Evolutionary conservation across 305 asterid genomes (phyloP).

Genomic region (Rubia balearica): DNA sequence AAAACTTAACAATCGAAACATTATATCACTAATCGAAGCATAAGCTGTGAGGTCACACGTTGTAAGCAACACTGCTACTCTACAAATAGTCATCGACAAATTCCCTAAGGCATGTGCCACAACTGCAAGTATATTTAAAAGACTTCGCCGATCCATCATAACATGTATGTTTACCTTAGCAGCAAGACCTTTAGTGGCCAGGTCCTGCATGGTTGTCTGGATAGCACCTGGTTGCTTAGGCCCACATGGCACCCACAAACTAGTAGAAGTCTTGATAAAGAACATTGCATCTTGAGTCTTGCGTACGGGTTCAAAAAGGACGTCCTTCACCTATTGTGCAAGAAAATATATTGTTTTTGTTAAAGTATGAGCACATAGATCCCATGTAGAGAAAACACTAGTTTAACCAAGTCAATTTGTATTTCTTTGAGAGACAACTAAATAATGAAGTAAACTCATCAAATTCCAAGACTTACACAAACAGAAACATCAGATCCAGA

Average conservation of each 20-base stretch:
- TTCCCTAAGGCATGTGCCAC: background rate
- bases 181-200: conserved; percentile 76
- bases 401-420: background rate
- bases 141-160: background rate
- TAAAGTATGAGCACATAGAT: background rate
- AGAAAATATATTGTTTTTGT: background rate
- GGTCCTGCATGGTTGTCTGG: conserved; percentile 83
- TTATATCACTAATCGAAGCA: background rate
- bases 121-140: background rate
- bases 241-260: conserved; percentile 80
- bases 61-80: background rate
- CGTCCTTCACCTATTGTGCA: conserved; percentile 68
- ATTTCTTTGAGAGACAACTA: background rate
- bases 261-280: conserved; percentile 54
- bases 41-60: background rate
- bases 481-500: conserved; percentile 95
- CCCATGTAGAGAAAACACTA: background rate
- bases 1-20: background rate
- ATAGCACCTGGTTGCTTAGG: conserved; percentile 79
- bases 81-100: background rate
- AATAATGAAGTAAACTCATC: background rate
- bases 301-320: conserved; percentile 92
- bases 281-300: conserved; percentile 93
- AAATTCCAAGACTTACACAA: conserved; percentile 56
- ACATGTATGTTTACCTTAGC: conserved; percentile 38